phyloP scores from a whole-genome alignment of 495 filamentous ascomycete genomes.

The Penicillium paxilli region DNA sequence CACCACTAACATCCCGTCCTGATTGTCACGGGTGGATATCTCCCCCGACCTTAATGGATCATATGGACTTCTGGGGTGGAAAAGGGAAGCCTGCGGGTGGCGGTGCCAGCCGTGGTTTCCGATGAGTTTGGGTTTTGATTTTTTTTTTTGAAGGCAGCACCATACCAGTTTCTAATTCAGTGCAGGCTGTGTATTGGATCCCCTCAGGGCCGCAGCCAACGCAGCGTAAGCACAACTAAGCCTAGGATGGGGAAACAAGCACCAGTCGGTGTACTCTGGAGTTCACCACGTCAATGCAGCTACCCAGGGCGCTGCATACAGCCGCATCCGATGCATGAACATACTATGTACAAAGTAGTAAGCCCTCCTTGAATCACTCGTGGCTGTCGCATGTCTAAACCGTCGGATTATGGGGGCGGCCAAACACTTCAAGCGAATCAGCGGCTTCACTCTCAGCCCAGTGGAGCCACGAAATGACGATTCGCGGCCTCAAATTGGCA shows the following conservation, averaged over 20 bases:
- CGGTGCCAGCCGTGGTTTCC: constrained; percentile 8
- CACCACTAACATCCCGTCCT: not conserved
- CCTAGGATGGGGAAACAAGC: too few species aligned
- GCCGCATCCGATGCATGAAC: not conserved
- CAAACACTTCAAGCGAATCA: constrained; percentile 5
- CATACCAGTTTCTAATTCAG: constrained; percentile 12
- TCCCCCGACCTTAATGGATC: constrained; percentile 7
- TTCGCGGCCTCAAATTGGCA: constrained; percentile 1
- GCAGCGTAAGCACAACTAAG: too few species aligned
- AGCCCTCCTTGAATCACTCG: too few species aligned
- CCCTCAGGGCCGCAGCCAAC: not conserved
- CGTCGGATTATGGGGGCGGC: not conserved
- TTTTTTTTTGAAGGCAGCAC: constrained; percentile 10
- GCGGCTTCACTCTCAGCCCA: not conserved
- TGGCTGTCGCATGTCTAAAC: constrained; percentile 8
- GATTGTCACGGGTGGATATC: constrained; percentile 7
- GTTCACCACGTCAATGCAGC: not conserved
- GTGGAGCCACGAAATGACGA: constrained; percentile 17
- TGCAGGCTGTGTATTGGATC: constrained; percentile 6
- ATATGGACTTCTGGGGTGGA: too few species aligned
- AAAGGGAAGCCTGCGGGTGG: not conserved
- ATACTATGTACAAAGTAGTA: too few species aligned
- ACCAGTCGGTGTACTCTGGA: not conserved
- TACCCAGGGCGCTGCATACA: not conserved
- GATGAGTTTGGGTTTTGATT: not conserved